Evolutionary conservation across 352 stramenopile genomes (phyloP), one percentile per base, ranked within the genome.

Genomic region (Phytophthora sansomeana): DNA sequence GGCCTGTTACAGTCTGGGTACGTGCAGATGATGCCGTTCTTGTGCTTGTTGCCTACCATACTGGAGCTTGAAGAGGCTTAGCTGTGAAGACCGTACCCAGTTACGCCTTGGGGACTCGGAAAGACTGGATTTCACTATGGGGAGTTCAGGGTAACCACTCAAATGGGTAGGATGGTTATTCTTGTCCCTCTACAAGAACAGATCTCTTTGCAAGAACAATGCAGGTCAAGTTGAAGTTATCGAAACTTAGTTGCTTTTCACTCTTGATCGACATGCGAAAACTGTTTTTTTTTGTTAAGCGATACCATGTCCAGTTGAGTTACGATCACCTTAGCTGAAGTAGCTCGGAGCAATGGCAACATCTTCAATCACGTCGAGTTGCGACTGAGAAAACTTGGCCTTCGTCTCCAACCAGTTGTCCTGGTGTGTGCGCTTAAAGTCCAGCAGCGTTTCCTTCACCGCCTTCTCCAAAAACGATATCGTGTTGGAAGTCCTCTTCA

Each of bases 31-130:
- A 92, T 95, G 73, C 86, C 86, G 52, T 95, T 95, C 81, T 95
- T 95, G 84, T 95, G 86, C 76, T 95, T 95, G 77, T 90, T 95
- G 72, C 86, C 84, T 51, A 85, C 80, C 86, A 94, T 92, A 11
- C 14, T 62, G n/a, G n/a, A n/a, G n/a, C n/a, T n/a, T n/a, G n/a
- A n/a, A n/a, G 44, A 48, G 35, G 28, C 24, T 14, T 29, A 26
- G 17, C 43, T n/a, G n/a, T 29, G 24, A 33, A 19, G 38, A 44
- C 16, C 16, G 36, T 54, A 60, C 56, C 54, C 56, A 42, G 59
- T 62, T 67, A 67, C 59, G 42, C 56, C 39, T 39, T 11, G 17
- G 6, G 16, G 16, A 4, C 17, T 46, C n/a, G n/a, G 17, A 28
- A 4, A 46, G 39, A 46, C 39, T 46, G 17, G 17, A 46, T 16